Base-by-base conservation (phyloP, 495 filamentous ascomycete genomes). In the Hypomontagnella submonticulosa region DNA sequence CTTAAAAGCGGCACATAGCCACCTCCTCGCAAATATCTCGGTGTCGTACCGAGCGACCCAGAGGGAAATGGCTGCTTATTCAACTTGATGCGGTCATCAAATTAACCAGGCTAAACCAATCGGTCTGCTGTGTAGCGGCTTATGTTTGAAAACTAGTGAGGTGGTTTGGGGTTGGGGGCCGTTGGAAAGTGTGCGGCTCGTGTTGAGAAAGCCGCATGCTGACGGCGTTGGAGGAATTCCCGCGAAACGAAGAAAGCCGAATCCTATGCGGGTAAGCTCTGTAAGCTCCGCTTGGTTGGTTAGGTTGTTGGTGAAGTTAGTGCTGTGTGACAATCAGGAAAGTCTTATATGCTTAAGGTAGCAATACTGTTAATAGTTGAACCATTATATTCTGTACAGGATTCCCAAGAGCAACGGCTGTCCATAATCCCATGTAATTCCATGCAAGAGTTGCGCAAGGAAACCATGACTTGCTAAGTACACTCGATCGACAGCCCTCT, bases 1-100 rank as follows among this genome's bases (percentile, higher is more conserved):
- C 33, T 65, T 61, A 44, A 47, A 42, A 32, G 44, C 46, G 34
- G 51, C 32, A 66, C 56, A 50, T 55, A 67, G 57, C 63, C 63
- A 66, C 63, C 63, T 60, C 63, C 63, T 55, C 32, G 15, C 46
- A 60, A 54, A 36, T 38, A 33, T 9, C 15, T 9, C 3, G 19
- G n/a, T 27, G 23, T 41, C 42, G 38, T 43, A 27, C 13, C 18
- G 36, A 27, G 15, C 9, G 13, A 15, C 33, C 20, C 30, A 38
- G 23, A 37, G 37, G 12, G n/a, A n/a, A 43, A 34, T 15, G 23
- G 13, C 23, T 5, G 48, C 36, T 49, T 20, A 13, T 19, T 50
- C 20, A 18, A n/a, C 40, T 44, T 36, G 32, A 36, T 30, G 23
- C 19, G 37, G 9, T 11, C 18, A 9, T 57, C 38, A 57, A 49